These are phyloP conservation scores for Ulota crispa DNA, from an alignment of 225 moss, liverwort and hornwort genomes.

Conservation along the genomic window DNA sequence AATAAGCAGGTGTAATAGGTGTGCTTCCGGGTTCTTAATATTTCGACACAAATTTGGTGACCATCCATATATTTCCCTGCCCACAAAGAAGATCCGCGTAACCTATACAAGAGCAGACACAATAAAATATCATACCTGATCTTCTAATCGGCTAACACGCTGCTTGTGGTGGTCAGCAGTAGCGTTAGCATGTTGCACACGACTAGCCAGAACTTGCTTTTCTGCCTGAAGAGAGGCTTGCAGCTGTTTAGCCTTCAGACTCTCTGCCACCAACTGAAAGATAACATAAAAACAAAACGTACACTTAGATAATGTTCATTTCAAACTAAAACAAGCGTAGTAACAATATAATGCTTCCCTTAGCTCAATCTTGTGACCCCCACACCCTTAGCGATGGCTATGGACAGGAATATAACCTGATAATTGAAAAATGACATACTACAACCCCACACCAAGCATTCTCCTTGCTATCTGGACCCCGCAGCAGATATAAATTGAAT, in stretches of 20 bases:
- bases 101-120: conserved; percentile 13
- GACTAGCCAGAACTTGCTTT: conserved; percentile 78
- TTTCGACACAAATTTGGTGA: neutral
- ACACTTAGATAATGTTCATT: conserved; percentile 11
- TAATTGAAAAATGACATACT: neutral
- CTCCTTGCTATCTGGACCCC: conserved; percentile 2
- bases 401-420: neutral
- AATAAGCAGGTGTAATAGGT: neutral
- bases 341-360: neutral
- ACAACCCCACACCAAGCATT: conserved; percentile 5
- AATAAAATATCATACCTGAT: conserved; percentile 59
- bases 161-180: conserved; percentile 80
- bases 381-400: neutral
- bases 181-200: conserved; percentile 83
- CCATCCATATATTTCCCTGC: neutral
- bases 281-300: conserved; percentile 9
- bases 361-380: neutral
- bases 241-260: conserved; percentile 92
- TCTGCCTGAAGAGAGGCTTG: conserved; percentile 85
- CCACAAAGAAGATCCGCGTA: conserved; percentile 1
- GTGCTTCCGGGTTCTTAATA: neutral
- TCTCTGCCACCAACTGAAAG: conserved; percentile 90
- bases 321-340: neutral
- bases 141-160: conserved; percentile 84
- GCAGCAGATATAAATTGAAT: neutral